These are phyloP conservation scores for Arabidopsis hybrid DNA, from an alignment of 441 rosid genomes.

Conservation along the genomic window DNA sequence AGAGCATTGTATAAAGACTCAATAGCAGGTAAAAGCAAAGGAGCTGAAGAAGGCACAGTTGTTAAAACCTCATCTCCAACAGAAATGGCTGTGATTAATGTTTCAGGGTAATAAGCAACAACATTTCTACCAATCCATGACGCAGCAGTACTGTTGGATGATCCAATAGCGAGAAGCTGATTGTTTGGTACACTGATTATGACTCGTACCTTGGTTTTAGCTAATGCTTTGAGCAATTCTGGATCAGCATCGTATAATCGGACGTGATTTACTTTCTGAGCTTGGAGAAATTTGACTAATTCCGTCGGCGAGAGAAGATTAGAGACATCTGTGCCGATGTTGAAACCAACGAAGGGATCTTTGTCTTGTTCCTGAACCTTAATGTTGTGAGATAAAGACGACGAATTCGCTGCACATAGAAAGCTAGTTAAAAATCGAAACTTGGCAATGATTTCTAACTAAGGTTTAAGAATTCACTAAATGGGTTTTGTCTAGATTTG, in stretches of 20 bases:
- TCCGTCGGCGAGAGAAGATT: conserved; percentile 55
- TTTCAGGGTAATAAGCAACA: conserved; percentile 81
- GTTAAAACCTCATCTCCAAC: conserved; percentile 96
- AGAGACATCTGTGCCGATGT: conserved; percentile 85
- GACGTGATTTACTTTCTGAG: conserved; percentile 78
- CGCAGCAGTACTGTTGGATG: conserved; percentile 87
- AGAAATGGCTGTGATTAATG: conserved; percentile 71
- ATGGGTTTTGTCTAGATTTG: conserved; percentile 10
- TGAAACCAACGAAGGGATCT: conserved; percentile 84
- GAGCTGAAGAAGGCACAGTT: conserved; percentile 82
- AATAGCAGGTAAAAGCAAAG: conserved; percentile 83
- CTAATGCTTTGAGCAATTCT: conserved; percentile 75
- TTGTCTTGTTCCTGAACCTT: conserved; percentile 59
- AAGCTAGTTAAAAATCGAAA: conserved; percentile 33
- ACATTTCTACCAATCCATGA: conserved; percentile 87
- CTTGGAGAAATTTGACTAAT: conserved; percentile 74
- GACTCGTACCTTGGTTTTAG: conserved; percentile 92
- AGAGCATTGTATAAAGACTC: conserved; percentile 87
- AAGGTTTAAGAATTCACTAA: not conserved
- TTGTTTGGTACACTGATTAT: conserved; percentile 91
- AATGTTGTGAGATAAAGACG: conserved; percentile 42
- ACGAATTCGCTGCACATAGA: conserved; percentile 50
- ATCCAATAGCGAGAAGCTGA: conserved; percentile 93
- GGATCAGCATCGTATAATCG: conserved; percentile 85
- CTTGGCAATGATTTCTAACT: conserved; percentile 13